Evolutionary conservation across 352 stramenopile genomes (phyloP).

Genomic region (Elongisporangium prolatum): DNA sequence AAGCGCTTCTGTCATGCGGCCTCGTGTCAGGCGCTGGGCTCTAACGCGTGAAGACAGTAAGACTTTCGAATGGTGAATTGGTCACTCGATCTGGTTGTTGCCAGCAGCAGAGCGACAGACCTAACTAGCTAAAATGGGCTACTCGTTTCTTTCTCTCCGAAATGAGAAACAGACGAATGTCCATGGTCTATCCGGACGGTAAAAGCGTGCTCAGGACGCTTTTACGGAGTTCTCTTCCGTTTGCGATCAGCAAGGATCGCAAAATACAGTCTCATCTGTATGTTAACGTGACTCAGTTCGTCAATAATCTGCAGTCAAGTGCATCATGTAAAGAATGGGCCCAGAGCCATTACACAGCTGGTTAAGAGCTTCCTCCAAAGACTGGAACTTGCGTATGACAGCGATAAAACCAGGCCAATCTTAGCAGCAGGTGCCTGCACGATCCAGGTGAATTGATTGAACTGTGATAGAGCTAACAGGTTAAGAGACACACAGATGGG

Average conservation of each 20-base stretch:
- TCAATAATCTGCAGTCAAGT: background rate
- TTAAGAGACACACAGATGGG: background rate
- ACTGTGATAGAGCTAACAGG: background rate
- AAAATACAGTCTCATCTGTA: background rate
- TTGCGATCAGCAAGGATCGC: background rate
- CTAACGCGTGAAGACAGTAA: too few relatives aligned
- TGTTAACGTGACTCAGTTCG: background rate
- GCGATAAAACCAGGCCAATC: background rate
- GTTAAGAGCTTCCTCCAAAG: background rate
- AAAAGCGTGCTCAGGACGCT: background rate
- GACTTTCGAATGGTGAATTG: too few relatives aligned
- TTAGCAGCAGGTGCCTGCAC: background rate
- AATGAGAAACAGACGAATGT: background rate
- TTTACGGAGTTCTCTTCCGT: background rate
- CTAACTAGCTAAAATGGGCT: background rate
- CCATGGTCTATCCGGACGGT: background rate
- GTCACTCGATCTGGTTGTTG: background rate
- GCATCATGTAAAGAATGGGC: background rate
- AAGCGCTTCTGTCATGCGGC: background rate
- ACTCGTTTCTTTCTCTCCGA: background rate
- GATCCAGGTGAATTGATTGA: background rate
- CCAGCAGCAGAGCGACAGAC: background rate
- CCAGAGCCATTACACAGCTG: background rate
- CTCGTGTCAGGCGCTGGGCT: background rate
- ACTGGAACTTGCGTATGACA: background rate